phyloP scores from a whole-genome alignment of 148 eudicot species.

The Polygonum maritimum region DNA sequence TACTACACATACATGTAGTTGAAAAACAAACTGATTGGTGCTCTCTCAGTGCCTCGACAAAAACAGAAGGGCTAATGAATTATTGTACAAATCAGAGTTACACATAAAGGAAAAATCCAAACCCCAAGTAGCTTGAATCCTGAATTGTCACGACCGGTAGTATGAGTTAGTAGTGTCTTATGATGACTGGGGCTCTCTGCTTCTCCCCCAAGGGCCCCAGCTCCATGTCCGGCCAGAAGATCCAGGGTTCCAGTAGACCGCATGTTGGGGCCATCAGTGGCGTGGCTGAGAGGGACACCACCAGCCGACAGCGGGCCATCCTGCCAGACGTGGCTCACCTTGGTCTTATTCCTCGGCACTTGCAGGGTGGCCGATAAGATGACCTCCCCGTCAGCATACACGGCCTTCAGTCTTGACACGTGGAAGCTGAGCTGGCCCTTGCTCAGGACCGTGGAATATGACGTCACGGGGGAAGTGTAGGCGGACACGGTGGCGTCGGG shows the following conservation, averaged over 20 bases:
- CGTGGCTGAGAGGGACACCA: slow-evolving; percentile 27
- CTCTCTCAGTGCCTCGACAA: background rate
- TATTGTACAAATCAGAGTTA: background rate
- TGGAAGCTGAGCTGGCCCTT: slow-evolving; percentile 43
- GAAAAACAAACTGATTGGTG: background rate
- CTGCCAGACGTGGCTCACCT: slow-evolving; percentile 77
- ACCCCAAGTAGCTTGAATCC: background rate
- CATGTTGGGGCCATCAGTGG: slow-evolving; percentile 31
- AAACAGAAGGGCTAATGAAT: background rate
- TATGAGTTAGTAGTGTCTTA: background rate
- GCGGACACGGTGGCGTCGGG: slow-evolving; percentile 38
- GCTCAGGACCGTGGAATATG: slow-evolving; percentile 33
- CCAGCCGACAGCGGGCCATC: slow-evolving; percentile 43
- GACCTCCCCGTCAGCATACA: slow-evolving; percentile 32
- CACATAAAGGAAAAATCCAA: background rate
- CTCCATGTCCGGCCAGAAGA: slow-evolving; percentile 38
- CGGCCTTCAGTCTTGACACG: slow-evolving; percentile 36
- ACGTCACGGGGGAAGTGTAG: slow-evolving; percentile 47
- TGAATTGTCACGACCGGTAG: background rate
- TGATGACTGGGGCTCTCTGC: too few relatives aligned
- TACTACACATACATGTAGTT: background rate
- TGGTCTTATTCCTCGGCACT: slow-evolving; percentile 26
- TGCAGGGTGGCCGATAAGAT: slow-evolving; percentile 46
- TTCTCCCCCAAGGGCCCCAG: background rate
- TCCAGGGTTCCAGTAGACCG: slow-evolving; percentile 47